Conservation (phyloP, 2,329 filamentous ascomycete species). For the Cercospora sojina region DNA sequence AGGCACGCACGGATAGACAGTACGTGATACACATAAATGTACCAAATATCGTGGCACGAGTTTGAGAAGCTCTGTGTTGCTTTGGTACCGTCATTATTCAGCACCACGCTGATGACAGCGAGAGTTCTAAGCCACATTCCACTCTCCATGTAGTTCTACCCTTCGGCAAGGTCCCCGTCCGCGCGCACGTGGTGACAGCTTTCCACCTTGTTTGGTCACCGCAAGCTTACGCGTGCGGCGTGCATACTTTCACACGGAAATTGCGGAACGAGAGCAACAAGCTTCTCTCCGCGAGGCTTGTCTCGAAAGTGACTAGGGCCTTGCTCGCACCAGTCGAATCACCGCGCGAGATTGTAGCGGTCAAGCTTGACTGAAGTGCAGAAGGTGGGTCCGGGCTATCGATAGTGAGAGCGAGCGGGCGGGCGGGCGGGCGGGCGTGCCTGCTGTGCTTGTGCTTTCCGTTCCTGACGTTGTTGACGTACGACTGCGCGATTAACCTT, state of each 20-base stretch:
- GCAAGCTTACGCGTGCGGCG: background rate
- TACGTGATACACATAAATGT: conserved; percentile 1
- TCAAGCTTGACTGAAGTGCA: background rate
- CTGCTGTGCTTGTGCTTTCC: background rate
- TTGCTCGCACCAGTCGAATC: background rate
- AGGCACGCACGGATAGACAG: conserved; percentile 1
- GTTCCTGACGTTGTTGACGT: conserved; percentile 5
- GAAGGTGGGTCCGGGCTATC: background rate
- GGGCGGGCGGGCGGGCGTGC: background rate
- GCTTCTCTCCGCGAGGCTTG: conserved; percentile 14
- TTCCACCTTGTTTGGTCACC: background rate
- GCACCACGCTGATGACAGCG: background rate
- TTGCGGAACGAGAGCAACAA: conserved; percentile 7
- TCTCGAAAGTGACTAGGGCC: conserved; percentile 5
- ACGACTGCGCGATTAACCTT: background rate
- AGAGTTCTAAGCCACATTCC: background rate
- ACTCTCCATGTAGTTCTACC: background rate
- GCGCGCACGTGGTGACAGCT: background rate
- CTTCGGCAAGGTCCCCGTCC: background rate
- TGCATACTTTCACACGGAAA: background rate
- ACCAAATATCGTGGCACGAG: background rate
- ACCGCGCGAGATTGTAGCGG: background rate
- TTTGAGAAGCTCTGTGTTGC: background rate
- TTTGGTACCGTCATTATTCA: no score
- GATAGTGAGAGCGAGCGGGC: no score